Evolutionary conservation across 306 rosid species (phyloP).

Genomic region (Adenanthera pavonina): DNA sequence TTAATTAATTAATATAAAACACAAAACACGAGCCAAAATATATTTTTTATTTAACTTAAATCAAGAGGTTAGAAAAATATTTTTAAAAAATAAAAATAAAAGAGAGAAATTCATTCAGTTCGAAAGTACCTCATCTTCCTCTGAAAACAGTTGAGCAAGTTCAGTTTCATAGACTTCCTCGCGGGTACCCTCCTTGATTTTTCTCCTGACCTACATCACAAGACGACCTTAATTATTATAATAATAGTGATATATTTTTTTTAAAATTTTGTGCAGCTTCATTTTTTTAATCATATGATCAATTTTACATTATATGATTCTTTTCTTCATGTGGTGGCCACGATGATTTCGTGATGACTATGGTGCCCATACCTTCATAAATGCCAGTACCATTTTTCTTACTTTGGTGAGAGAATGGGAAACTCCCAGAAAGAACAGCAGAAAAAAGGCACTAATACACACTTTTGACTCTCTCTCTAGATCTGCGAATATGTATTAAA

Average conservation of each 20-base stretch:
- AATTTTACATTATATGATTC: background rate
- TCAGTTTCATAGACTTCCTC: conserved; percentile 75
- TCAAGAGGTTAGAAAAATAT: background rate
- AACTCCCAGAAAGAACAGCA: conserved; percentile 40
- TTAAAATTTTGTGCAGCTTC: background rate
- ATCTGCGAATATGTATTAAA: too few relatives aligned
- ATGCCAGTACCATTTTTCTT: conserved; percentile 45
- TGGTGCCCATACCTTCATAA: conserved; percentile 21
- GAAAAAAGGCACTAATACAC: conserved; percentile 31
- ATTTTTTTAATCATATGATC: background rate
- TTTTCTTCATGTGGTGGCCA: conserved; percentile 23
- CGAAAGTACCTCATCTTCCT: conserved; percentile 67
- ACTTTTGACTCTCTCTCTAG: conserved; percentile 8
- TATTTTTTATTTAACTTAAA: background rate
- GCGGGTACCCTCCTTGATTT: conserved; percentile 50
- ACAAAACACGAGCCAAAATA: background rate
- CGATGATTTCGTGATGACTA: conserved; percentile 43
- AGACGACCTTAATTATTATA: conserved; percentile 1
- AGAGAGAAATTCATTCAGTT: background rate
- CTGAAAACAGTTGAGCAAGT: conserved; percentile 74
- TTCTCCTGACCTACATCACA: conserved; percentile 67
- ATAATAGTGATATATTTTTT: background rate
- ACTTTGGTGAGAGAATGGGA: conserved; percentile 60
- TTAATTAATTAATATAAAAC: background rate
- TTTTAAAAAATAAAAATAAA: too few relatives aligned